Evolutionary conservation across 2,329 filamentous ascomycete genomes (phyloP).

Genomic region (Curvularia spicifera): DNA sequence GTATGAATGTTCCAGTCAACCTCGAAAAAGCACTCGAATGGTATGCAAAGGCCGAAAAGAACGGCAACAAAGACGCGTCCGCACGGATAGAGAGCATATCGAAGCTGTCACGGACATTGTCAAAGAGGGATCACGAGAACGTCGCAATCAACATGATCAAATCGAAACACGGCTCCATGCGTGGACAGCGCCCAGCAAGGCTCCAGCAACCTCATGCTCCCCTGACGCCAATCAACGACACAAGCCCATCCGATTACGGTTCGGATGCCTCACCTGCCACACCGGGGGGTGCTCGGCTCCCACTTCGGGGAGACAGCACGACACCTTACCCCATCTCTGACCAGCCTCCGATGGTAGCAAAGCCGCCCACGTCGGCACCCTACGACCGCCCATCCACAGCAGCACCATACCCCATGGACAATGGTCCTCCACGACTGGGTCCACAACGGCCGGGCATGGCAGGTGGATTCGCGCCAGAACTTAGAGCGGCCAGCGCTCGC

Average conservation of each 20-base stretch:
- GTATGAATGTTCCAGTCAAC: conserved; percentile 86
- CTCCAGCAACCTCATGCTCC: conserved; percentile 48
- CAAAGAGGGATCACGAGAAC: conserved; percentile 90
- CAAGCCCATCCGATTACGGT: conserved; percentile 46
- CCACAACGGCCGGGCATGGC: conserved; percentile 40
- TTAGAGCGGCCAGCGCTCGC: conserved; percentile 60
- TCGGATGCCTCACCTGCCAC: conserved; percentile 31
- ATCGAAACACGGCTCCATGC: conserved; percentile 60
- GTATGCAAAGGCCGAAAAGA: conserved; percentile 88
- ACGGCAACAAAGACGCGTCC: conserved; percentile 89
- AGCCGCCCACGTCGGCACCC: conserved; percentile 32
- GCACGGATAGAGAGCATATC: conserved; percentile 83
- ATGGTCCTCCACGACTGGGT: conserved; percentile 60
- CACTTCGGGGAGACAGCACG: conserved; percentile 43
- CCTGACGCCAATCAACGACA: conserved; percentile 51
- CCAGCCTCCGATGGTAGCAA: conserved; percentile 46
- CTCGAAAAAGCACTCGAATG: conserved; percentile 81
- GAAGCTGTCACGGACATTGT: conserved; percentile 76
- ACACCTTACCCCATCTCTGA: conserved; percentile 55
- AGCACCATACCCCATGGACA: conserved; percentile 75
- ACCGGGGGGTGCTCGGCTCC: conserved; percentile 32
- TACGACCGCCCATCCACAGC: conserved; percentile 59
- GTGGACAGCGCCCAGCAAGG: conserved; percentile 55
- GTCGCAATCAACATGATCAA: conserved; percentile 87
- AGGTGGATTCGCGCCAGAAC: conserved; percentile 54